Base-by-base conservation (phyloP, 1,284 basidiomycete genomes). In the Peniophora sp. region DNA sequence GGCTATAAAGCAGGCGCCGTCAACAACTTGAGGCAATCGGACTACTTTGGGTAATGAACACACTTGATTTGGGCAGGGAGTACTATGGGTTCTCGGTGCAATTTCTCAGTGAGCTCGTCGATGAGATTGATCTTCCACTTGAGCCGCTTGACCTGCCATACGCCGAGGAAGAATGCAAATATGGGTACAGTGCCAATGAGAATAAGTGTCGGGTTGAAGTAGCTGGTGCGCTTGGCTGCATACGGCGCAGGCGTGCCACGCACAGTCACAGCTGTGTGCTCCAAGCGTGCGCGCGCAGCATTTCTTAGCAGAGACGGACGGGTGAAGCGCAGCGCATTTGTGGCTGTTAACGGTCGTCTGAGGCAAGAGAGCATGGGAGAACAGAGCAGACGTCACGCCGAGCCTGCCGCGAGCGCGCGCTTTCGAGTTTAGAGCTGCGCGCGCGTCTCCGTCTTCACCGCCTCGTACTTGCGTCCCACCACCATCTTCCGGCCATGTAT, bases 91-190 rank as follows among this genome's bases (percentile, higher is more conserved):
- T 83, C 80, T 25, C 87, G 77, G 54, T 86, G 78, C 24, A 98
- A 72, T 69, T 98, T 97, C 66, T 91, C 84, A 63, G 97, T 90
- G 43, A 99, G 75, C 63, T 98, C 92, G 57, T 97, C 92, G 57
- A 99, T 97, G 53, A 99, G 75, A 49, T 81, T 79, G 27, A 97
- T 74, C 69, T 99, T 99, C 97, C 97, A 99, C 64, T 92, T 82
- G 43, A 99, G 76, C 39, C 97, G 79, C 60, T 92, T 79, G 35
- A 90, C 70, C 63, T 99, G 96, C 97, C 96, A 99, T 34, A 86
- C 84, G 19, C 96, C 96, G 53, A 99, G 74, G n/a, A 77, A 87
- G 58, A 95, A 92, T 0, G 93, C 93, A 60, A 97, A 83, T 55
- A 98, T 70, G 0, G 96, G 96, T 54, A 97, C 89, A 58, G 89